A percentile compares a stretch with the other conserved stretches of the same genome.
Evolutionary conservation across 768 basidiomycete genomes (phyloP).

Genomic region (Boletus huronensis): DNA sequence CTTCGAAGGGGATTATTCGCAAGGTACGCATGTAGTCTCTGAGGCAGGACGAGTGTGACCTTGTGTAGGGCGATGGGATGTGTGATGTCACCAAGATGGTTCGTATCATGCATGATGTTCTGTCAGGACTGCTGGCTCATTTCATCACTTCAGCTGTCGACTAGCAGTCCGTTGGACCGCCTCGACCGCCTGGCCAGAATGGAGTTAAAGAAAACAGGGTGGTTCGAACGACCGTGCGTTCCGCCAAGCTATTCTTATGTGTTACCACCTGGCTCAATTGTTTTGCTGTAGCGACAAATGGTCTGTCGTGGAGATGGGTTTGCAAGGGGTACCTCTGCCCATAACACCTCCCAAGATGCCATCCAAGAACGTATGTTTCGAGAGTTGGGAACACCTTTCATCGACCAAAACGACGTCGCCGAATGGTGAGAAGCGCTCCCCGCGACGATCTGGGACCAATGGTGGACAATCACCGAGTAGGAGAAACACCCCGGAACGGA

Average conservation of each 20-base stretch:
- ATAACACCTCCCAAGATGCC: slow-evolving; percentile 11
- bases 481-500: background rate
- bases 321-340: slow-evolving; percentile 6
- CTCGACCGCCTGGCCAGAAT: slow-evolving; percentile 27
- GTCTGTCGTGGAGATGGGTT: slow-evolving; percentile 25
- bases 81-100: slow-evolving; percentile 29
- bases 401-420: background rate
- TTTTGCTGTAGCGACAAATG: slow-evolving; percentile 25
- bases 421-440: background rate
- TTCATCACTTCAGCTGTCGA: slow-evolving; percentile 14
- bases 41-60: background rate
- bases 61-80: slow-evolving; percentile 11
- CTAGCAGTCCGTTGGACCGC: slow-evolving; percentile 28
- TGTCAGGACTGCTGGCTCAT: slow-evolving; percentile 6
- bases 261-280: background rate
- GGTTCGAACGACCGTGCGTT: slow-evolving; percentile 29
- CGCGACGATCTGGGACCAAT: background rate
- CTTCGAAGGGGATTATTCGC: slow-evolving; percentile 1
- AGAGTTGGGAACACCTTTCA: background rate
- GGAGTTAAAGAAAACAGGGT: slow-evolving; percentile 30
- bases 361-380: background rate
- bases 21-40: slow-evolving; percentile 13
- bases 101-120: background rate
- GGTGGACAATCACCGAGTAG: background rate
- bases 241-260: background rate